Base-by-base conservation (phyloP, 441 rosid genomes). In the Jatropha multifida region DNA sequence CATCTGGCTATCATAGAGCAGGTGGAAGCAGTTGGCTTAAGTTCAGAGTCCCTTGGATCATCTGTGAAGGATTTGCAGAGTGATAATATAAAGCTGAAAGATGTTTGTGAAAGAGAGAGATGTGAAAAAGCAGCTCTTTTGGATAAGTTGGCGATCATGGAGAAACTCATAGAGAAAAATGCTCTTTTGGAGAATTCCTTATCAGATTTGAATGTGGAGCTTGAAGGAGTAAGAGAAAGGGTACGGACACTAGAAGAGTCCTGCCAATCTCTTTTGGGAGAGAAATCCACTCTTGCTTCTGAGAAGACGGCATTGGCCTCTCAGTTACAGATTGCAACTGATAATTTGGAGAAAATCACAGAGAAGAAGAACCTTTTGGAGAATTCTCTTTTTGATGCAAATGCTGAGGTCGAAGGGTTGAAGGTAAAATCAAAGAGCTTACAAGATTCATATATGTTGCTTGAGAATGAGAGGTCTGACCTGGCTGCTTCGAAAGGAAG, bases 141-240 rank as follows among this genome's bases (percentile, higher is more conserved):
- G 74, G 98, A 89, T 86, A 92, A 94, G 85, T 79, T 93, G 83
- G 87, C 74, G 62, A 75, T 86, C 76, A 90, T 90, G 99, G 89
- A 95, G 85, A 86, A 86, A 64, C 97, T 95, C 76, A 75, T 83
- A 68, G 88, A 90, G 87, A 90, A 90, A 83, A 93, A 90, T 79
- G 83, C 79, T 77, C 90, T 96, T 68, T 74, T 86, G 67, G 99
- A 93, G 90, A 92, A 92, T 77, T 96, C 96, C 65, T 86, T 96
- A 65, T 81, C 94, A 60, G 96, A 87, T 82, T 80, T 96, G 89
- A 94, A 89, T 76, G 88, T 84, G 15, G 98, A 96, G 86, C 81
- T 96, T 72, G 91, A 89, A 81, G 88, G 85, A 71, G 85, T 86
- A 77, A 85, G 94, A 77, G 88, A 80, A 74, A 91, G 85, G 84